Base-by-base conservation (phyloP, 345 rosid genomes). In the Syzygium jambos region DNA sequence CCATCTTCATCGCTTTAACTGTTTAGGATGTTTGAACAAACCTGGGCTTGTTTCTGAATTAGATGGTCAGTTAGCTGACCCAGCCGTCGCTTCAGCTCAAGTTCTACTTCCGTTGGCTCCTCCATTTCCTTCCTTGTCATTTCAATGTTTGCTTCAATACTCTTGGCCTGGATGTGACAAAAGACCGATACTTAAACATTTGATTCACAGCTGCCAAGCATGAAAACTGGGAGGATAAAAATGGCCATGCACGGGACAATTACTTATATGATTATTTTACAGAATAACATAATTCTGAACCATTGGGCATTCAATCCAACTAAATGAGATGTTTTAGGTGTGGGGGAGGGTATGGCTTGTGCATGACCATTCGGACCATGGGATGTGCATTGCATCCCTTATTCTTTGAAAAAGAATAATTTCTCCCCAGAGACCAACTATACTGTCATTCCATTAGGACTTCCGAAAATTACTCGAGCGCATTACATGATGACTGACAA, bases 41-140 rank as follows among this genome's bases (percentile, higher is more conserved):
- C 99, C 99, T 96, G 99, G 78, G 98, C 93, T 92, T 97, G 99
- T 90, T 97, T 96, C 93, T 97, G 98, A 93, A 97, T 96, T 89
- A 97, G 92, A 94, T 95, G 99, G 93, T 97, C 99, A 82, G 99
- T 96, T 87, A 96, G 92, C 93, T 94, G 99, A 52, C 93, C 92
- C 90, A 97, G 99, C 91, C 98, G 94, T 88, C 95, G 91, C 90
- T 93, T 94, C 87, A 96, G 93, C 91, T 97, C 98, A 87, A 90
- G 87, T 90, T 96, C 99, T 85, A 97, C 96, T 92, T 96, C 98
- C 56, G 99, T 94, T 51, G 97, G 98, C 86, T 97, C 97, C 90
- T 95, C 96, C 49, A 96, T 90, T 89, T 94, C 99, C 93, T 95
- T 97, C 92, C 93, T 92, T 87, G 93, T 94, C 86, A 90, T 91